Percentiles rank a stretch among this genome's conserved stretches.
These are phyloP conservation scores for Rhexocercosporidium sp. DNA, from an alignment of 2,329 filamentous ascomycete genomes.

Conservation along the genomic window DNA sequence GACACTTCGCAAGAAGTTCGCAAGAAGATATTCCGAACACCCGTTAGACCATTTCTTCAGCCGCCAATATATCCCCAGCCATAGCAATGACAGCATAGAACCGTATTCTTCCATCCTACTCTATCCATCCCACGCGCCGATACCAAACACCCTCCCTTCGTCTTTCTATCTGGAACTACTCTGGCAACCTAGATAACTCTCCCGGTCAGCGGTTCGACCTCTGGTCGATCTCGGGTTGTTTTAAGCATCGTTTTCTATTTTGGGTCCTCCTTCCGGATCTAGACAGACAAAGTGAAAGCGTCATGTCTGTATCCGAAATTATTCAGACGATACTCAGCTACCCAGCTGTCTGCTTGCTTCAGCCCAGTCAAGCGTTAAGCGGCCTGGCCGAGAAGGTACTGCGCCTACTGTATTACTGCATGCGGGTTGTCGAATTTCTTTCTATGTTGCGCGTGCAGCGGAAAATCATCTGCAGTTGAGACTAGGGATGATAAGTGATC, in stretches of 20 bases:
- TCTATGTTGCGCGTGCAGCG: too few species aligned
- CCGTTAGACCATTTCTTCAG: neutral
- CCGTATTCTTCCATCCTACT: too few species aligned
- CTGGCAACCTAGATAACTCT: too few species aligned
- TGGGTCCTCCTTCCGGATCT: neutral
- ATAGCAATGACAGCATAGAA: too few species aligned
- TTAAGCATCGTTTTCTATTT: neutral
- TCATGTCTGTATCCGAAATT: neutral
- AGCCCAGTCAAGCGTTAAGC: neutral
- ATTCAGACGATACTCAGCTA: neutral
- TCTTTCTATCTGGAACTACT: neutral
- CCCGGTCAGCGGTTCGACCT: too few species aligned
- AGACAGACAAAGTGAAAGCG: too few species aligned
- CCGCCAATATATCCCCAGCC: too few species aligned
- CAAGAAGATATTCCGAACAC: neutral
- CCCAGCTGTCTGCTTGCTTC: neutral
- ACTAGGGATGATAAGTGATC: too few species aligned
- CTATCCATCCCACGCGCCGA: neutral
- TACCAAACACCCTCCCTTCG: neutral
- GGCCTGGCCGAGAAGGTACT: neutral
- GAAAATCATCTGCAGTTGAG: too few species aligned
- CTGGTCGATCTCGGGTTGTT: constrained; percentile 4
- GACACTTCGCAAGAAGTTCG: neutral
- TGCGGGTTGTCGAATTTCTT: too few species aligned
- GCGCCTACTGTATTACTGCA: too few species aligned